A percentile compares a stretch with the other conserved stretches of the same genome.
Conservation (phyloP, 176 grass and related monocot species). For the Typha latifolia region DNA sequence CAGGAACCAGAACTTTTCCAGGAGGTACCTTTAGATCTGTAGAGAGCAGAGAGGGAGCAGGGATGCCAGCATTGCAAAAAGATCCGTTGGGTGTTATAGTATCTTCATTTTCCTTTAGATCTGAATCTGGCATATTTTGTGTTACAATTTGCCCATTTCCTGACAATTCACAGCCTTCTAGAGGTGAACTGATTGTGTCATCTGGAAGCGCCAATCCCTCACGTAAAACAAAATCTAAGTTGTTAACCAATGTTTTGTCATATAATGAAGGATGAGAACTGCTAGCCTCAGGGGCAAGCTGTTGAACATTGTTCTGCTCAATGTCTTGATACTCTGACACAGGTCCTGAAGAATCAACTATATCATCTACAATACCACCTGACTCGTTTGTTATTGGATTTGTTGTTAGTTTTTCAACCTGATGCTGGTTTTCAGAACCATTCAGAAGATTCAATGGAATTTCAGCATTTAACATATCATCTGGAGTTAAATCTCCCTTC, state of each 20-base stretch:
- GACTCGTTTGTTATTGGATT: conserved; percentile 37
- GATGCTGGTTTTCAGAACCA: conserved; percentile 26
- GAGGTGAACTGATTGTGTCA: conserved; percentile 21
- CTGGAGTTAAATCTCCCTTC: conserved; percentile 24
- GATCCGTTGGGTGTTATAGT: conserved; percentile 19
- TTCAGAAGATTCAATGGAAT: not conserved
- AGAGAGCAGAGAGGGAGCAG: conserved; percentile 50
- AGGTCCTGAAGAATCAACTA: not conserved
- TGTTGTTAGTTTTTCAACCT: conserved; percentile 23
- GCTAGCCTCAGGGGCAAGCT: not conserved
- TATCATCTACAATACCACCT: conserved; percentile 27
- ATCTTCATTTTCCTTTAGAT: conserved; percentile 16
- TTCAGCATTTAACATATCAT: conserved; percentile 25
- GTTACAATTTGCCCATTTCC: not conserved
- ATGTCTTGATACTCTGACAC: conserved; percentile 3
- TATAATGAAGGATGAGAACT: conserved; percentile 4
- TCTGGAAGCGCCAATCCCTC: conserved; percentile 13
- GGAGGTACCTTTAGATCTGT: not conserved
- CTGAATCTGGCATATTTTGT: not conserved
- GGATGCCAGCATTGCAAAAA: conserved; percentile 60
- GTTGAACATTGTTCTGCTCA: conserved; percentile 16
- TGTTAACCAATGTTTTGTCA: conserved; percentile 10
- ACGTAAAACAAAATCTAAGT: conserved; percentile 20
- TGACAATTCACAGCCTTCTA: not conserved
- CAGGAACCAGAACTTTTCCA: too few species aligned